Evolutionary conservation across 2,329 filamentous ascomycete species (phyloP).

Genomic region (Cytospora mali): DNA sequence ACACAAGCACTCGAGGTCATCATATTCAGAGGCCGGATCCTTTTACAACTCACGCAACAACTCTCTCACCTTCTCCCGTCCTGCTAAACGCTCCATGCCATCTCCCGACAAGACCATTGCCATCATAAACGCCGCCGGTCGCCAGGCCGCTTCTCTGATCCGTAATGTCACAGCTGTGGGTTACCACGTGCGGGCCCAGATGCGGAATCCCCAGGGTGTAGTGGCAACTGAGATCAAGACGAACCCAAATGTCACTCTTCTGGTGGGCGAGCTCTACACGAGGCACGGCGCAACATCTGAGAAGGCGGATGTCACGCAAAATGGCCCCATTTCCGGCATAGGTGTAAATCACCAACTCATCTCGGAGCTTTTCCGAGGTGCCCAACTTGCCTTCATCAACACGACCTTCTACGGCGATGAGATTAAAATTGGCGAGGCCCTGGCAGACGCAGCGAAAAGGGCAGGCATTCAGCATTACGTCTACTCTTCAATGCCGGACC

Average conservation of each 20-base stretch:
- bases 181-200: conserved; percentile 89
- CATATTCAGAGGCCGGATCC: conserved; percentile 60
- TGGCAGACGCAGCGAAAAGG: conserved; percentile 86
- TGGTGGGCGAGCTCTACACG: conserved; percentile 66
- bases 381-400: conserved; percentile 93
- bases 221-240: conserved; percentile 83
- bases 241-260: conserved; percentile 73
- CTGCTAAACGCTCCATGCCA: conserved; percentile 61
- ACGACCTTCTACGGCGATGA: conserved; percentile 97
- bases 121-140: conserved; percentile 92
- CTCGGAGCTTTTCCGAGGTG: conserved; percentile 76
- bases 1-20: conserved; percentile 65
- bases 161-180: conserved; percentile 92
- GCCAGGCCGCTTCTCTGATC: conserved; percentile 93
- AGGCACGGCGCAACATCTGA: conserved; percentile 52
- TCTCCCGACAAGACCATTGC: conserved; percentile 78
- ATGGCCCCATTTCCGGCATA: conserved; percentile 62
- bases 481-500: conserved; percentile 97
- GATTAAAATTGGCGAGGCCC: conserved; percentile 80
- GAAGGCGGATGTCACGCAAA: conserved; percentile 65
- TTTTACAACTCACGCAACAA: conserved; percentile 61
- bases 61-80: conserved; percentile 60
- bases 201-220: conserved; percentile 83
- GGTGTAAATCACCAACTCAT: conserved; percentile 75
- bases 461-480: conserved; percentile 88